A percentile compares a stretch with the other conserved stretches of the same genome.
These are phyloP conservation scores for Saccharomyces pastorianus DNA, from an alignment of 1,139 yeast genomes.

Conservation along the genomic window DNA sequence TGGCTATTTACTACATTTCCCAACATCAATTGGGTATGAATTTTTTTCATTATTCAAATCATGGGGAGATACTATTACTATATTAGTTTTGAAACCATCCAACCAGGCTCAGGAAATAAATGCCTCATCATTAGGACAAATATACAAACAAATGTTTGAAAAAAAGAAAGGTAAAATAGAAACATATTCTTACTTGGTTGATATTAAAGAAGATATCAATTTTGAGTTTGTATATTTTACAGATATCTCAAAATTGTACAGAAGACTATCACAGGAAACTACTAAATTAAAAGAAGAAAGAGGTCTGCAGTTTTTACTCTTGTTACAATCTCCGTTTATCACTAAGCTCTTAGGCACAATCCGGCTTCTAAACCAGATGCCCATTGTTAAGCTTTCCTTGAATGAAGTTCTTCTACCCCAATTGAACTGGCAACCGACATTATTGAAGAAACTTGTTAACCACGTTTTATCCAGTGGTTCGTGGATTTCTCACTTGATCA, in stretches of 20 bases:
- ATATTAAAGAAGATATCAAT: slow-evolving; percentile 43
- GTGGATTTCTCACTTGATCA: slow-evolving; percentile 62
- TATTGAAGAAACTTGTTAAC: slow-evolving; percentile 59
- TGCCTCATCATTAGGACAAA: slow-evolving; percentile 40
- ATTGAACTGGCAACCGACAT: slow-evolving; percentile 75
- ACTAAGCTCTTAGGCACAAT: slow-evolving; percentile 39
- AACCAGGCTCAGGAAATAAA: slow-evolving; percentile 61
- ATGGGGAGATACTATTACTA: slow-evolving; percentile 46
- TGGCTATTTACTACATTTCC: slow-evolving; percentile 63
- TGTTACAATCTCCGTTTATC: slow-evolving; percentile 66
- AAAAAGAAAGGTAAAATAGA: slow-evolving; percentile 42
- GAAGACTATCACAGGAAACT: slow-evolving; percentile 46
- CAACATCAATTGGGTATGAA: slow-evolving; percentile 64
- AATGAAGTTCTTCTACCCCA: slow-evolving; percentile 59
- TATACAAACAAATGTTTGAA: slow-evolving; percentile 47
- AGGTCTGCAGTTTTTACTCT: slow-evolving; percentile 57
- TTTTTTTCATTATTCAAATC: slow-evolving; percentile 62
- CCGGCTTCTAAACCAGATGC: slow-evolving; percentile 48
- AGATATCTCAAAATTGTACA: slow-evolving; percentile 44
- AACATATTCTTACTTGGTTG: slow-evolving; percentile 40
- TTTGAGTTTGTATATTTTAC: slow-evolving; percentile 48
- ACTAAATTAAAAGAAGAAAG: slow-evolving; percentile 57
- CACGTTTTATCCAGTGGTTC: slow-evolving; percentile 68
- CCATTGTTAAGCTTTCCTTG: slow-evolving; percentile 53
- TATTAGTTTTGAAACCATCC: slow-evolving; percentile 65